phyloP scores from a whole-genome alignment of 495 filamentous ascomycete species.

The Tuber aestivum region DNA sequence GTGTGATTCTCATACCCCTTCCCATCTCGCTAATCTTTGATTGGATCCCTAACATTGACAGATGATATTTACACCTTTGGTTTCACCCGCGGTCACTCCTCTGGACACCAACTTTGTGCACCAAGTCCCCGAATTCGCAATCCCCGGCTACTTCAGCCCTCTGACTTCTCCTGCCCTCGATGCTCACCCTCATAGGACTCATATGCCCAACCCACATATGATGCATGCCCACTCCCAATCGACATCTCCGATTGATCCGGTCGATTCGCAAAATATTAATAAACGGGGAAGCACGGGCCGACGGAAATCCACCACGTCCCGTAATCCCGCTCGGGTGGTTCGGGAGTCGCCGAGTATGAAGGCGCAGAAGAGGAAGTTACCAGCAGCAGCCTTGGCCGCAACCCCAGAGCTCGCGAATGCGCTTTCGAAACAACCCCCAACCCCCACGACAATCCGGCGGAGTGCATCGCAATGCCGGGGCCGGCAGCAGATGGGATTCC shows the following conservation, averaged over 20 bases:
- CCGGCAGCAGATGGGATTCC: constrained; percentile 42
- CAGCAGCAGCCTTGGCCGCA: constrained; percentile 27
- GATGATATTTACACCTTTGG: constrained; percentile 89
- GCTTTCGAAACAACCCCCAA: constrained; percentile 26
- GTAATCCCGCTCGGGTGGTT: constrained; percentile 46
- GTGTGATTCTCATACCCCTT: constrained; percentile 47
- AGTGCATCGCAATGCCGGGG: background rate
- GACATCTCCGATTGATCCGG: constrained; percentile 42
- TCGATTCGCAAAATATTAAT: constrained; percentile 43
- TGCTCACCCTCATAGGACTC: constrained; percentile 40
- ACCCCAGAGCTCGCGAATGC: constrained; percentile 32
- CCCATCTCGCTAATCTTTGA: constrained; percentile 9
- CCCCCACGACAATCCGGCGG: constrained; percentile 19
- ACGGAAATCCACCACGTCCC: constrained; percentile 48
- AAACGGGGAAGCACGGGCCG: constrained; percentile 50
- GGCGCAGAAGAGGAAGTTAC: constrained; percentile 59
- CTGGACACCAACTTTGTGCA: constrained; percentile 73
- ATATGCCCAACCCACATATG: constrained; percentile 38
- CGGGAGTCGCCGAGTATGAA: constrained; percentile 84
- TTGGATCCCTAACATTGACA: constrained; percentile 44
- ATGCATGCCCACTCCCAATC: constrained; percentile 28
- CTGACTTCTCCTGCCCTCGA: constrained; percentile 81
- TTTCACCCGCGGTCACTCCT: constrained; percentile 91
- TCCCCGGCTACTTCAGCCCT: constrained; percentile 90
- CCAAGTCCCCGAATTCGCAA: constrained; percentile 66